These are phyloP conservation scores for Trichophyton rubrum DNA, from an alignment of 2,329 filamentous ascomycete genomes.

Conservation along the genomic window DNA sequence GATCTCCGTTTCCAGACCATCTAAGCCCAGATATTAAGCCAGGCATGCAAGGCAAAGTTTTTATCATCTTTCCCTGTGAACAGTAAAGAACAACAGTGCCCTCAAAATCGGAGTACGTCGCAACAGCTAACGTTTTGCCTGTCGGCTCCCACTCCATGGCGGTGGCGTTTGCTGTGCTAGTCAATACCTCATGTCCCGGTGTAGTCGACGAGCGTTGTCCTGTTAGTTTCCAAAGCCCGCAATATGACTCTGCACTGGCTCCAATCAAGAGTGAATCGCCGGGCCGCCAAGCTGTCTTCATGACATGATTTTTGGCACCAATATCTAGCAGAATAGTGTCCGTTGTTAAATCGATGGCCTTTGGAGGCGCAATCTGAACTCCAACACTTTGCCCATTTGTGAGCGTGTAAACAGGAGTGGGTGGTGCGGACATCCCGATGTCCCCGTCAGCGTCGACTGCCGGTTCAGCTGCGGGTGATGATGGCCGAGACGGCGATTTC, in stretches of 20 bases:
- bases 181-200: constrained; percentile 25
- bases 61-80: constrained; percentile 31
- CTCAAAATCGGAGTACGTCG: constrained; percentile 32
- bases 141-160: constrained; percentile 35
- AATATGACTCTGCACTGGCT: constrained; percentile 33
- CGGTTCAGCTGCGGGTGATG: constrained; percentile 15
- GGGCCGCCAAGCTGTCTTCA: constrained; percentile 33
- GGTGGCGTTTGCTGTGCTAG: constrained; percentile 29
- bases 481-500: constrained; percentile 2
- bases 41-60: constrained; percentile 35
- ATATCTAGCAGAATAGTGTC: constrained; percentile 33
- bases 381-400: constrained; percentile 35
- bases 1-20: constrained; percentile 29
- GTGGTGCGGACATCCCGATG: constrained; percentile 27
- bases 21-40: constrained; percentile 33
- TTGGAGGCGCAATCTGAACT: constrained; percentile 38
- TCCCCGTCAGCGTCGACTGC: constrained; percentile 34
- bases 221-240: constrained; percentile 34
- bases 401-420: constrained; percentile 27
- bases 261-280: constrained; percentile 31
- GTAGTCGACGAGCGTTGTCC: constrained; percentile 15
- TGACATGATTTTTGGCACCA: constrained; percentile 29
- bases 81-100: constrained; percentile 36
- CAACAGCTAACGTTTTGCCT: constrained; percentile 35
- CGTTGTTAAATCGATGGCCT: constrained; percentile 35